phyloP scores from a whole-genome alignment of 192 early-diverging fungal species.

The Coemansia sp. region DNA sequence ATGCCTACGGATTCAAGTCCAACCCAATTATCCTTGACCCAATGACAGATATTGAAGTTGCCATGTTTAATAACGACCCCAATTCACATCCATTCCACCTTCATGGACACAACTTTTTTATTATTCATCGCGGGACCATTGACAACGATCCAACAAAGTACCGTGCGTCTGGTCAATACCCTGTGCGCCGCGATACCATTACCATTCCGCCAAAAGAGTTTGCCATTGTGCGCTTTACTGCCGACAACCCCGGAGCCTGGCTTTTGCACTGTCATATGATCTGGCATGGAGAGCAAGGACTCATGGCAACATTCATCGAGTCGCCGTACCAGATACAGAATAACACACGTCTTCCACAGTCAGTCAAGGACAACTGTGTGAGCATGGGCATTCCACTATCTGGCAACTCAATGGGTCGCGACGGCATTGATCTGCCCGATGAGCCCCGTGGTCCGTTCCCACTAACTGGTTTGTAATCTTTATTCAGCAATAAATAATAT shows the following conservation, averaged over 20 bases:
- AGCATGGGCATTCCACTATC: constrained; percentile 57
- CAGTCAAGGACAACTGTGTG: constrained; percentile 62
- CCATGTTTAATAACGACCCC: constrained; percentile 75
- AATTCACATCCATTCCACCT: constrained; percentile 82
- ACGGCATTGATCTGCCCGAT: constrained; percentile 63
- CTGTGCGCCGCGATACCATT: constrained; percentile 72
- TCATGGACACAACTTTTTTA: constrained; percentile 84
- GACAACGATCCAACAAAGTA: constrained; percentile 37
- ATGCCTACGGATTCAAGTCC: constrained; percentile 67
- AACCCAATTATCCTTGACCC: constrained; percentile 64
- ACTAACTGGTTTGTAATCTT: constrained; percentile 23
- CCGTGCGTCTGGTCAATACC: constrained; percentile 5
- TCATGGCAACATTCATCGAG: constrained; percentile 69
- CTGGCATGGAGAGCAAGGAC: constrained; percentile 65
- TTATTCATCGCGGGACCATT: constrained; percentile 59
- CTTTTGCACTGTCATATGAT: constrained; percentile 81
- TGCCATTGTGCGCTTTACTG: constrained; percentile 66
- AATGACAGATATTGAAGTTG: constrained; percentile 64
- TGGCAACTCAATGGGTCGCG: constrained; percentile 78
- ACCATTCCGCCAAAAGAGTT: constrained; percentile 61
- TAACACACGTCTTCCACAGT: constrained; percentile 50
- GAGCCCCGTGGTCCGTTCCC: constrained; percentile 55
- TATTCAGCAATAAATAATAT: neutral
- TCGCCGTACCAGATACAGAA: constrained; percentile 61
- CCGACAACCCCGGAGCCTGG: constrained; percentile 85